Conservation (phyloP, 768 basidiomycete genomes). For the Antrodiella citrinella region DNA sequence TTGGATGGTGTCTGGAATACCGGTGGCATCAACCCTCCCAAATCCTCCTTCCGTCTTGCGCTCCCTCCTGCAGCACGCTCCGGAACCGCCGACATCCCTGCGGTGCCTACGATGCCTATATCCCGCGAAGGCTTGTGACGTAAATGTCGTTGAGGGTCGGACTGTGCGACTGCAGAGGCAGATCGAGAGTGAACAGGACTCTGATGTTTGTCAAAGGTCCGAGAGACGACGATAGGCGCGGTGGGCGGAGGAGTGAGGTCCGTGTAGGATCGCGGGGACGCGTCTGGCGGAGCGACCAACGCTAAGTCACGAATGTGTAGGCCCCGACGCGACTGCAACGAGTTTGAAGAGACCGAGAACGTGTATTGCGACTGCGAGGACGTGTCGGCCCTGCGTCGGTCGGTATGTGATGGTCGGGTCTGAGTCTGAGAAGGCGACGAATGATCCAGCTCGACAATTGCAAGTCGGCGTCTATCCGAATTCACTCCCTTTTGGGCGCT, state of each 20-base stretch:
- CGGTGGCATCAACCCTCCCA: constrained; percentile 18
- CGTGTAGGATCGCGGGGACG: constrained; percentile 43
- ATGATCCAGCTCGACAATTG: constrained; percentile 55
- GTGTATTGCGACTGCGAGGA: constrained; percentile 8
- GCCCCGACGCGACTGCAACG: constrained; percentile 15
- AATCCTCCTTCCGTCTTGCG: not conserved
- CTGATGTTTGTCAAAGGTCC: not conserved
- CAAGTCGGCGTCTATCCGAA: constrained; percentile 56
- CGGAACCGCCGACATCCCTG: constrained; percentile 17
- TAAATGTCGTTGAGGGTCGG: constrained; percentile 13
- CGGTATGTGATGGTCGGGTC: constrained; percentile 2
- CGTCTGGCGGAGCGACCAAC: constrained; percentile 68
- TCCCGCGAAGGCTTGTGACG: constrained; percentile 40
- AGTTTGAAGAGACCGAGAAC: constrained; percentile 3
- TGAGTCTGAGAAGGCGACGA: constrained; percentile 18
- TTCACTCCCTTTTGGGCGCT: constrained; percentile 37
- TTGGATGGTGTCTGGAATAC: constrained; percentile 29
- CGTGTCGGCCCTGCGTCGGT: not conserved
- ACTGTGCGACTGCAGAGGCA: constrained; percentile 36
- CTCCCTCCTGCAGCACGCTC: constrained; percentile 7
- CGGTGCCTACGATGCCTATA: constrained; percentile 45
- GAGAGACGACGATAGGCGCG: constrained; percentile 26
- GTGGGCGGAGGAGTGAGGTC: constrained; percentile 45
- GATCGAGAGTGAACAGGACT: constrained; percentile 34
- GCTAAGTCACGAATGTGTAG: constrained; percentile 39